phyloP scores from a whole-genome alignment of 495 filamentous ascomycete genomes.

The Neurospora tetrasperma region DNA sequence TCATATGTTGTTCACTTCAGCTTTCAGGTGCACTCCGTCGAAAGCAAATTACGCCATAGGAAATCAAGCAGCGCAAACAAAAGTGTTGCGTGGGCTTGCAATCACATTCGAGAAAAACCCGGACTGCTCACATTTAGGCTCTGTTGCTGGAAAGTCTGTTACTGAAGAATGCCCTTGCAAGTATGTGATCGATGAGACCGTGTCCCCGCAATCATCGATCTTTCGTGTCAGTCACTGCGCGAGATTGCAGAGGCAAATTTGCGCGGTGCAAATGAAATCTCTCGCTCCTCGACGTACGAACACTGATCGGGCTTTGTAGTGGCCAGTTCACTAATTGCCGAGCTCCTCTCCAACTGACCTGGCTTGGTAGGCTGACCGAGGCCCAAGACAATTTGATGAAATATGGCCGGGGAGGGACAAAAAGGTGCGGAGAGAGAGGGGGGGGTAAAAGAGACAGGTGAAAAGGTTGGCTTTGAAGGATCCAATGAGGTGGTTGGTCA shows the following conservation, averaged over 20 bases:
- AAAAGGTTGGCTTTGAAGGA: background rate
- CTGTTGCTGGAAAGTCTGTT: background rate
- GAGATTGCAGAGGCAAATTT: background rate
- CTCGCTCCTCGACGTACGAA: background rate
- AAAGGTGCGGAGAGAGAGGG: background rate
- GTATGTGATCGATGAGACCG: background rate
- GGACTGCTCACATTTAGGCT: background rate
- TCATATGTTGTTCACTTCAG: background rate
- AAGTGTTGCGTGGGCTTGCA: background rate
- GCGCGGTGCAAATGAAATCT: background rate
- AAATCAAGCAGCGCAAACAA: background rate
- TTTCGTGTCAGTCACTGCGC: background rate
- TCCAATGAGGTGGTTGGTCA: background rate
- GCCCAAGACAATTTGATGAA: background rate
- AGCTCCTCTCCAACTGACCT: background rate
- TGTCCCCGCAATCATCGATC: background rate
- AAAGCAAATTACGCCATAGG: background rate
- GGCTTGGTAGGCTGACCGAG: background rate
- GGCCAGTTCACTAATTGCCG: background rate
- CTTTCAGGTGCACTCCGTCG: background rate
- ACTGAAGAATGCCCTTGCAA: background rate
- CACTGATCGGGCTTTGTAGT: background rate
- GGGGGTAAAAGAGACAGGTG: background rate
- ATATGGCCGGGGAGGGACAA: background rate
- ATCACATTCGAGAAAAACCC: background rate